Conservation (phyloP, 495 filamentous ascomycete genomes). For the Stereocaulon alpinum region DNA sequence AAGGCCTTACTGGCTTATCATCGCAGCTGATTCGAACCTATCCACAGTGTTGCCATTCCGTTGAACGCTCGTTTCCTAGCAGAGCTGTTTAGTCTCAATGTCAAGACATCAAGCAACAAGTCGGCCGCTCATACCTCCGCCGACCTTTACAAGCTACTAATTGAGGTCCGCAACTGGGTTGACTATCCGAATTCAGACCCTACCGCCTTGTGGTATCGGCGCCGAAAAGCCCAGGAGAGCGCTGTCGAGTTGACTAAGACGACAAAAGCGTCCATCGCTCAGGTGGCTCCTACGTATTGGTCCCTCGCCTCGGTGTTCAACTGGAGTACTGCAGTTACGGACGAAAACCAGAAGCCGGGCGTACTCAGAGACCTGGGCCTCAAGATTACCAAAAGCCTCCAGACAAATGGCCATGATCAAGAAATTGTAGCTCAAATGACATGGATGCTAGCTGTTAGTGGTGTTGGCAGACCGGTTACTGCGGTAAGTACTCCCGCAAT, state of each 20-base stretch:
- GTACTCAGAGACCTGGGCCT: neutral
- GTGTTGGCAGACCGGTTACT: slow-evolving; percentile 32
- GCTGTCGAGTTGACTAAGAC: slow-evolving; percentile 1
- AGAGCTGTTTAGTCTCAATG: slow-evolving; percentile 20
- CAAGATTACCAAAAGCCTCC: neutral
- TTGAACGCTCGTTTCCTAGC: slow-evolving; percentile 19
- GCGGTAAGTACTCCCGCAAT: slow-evolving; percentile 6
- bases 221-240: slow-evolving; percentile 8
- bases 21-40: too few relatives aligned
- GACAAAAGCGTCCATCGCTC: neutral
- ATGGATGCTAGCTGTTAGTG: slow-evolving; percentile 24
- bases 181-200: slow-evolving; percentile 1
- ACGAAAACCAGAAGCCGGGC: neutral
- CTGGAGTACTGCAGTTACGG: neutral
- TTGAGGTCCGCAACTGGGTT: slow-evolving; percentile 10
- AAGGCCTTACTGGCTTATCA: too few relatives aligned
- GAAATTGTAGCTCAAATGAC: neutral
- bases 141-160: slow-evolving; percentile 8
- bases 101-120: neutral
- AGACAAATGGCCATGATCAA: neutral
- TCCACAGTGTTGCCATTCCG: slow-evolving; percentile 18
- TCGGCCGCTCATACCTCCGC: neutral
- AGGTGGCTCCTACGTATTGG: neutral
- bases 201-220: neutral
- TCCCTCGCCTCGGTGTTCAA: neutral